These are phyloP conservation scores for Tuber umbilicatum DNA, from an alignment of 495 filamentous ascomycete genomes.

Conservation along the genomic window DNA sequence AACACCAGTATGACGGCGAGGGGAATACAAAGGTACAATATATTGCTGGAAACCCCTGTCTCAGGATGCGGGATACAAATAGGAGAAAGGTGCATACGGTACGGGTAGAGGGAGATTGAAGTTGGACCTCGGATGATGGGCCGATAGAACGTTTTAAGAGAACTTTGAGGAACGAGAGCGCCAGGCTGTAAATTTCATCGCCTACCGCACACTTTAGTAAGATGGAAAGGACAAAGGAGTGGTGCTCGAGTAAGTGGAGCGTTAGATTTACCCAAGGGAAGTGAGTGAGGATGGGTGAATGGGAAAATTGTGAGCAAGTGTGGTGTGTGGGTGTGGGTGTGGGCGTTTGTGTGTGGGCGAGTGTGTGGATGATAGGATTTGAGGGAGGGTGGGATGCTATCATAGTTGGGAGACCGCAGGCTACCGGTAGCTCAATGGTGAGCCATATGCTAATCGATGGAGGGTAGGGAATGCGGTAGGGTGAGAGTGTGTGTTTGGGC, in stretches of 20 bases:
- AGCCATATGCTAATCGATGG: constrained; percentile 1
- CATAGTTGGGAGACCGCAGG: not conserved
- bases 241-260: not conserved
- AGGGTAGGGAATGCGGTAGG: not conserved
- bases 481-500: constrained; percentile 11
- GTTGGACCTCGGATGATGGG: constrained; percentile 19
- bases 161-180: constrained; percentile 7
- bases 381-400: not conserved
- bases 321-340: not conserved
- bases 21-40: constrained; percentile 9
- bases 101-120: constrained; percentile 14
- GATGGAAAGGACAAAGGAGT: not conserved
- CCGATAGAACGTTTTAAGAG: constrained; percentile 12
- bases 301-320: not conserved
- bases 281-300: constrained; percentile 1
- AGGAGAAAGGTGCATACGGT: not conserved
- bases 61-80: constrained; percentile 18
- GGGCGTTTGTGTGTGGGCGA: not conserved
- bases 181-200: constrained; percentile 1
- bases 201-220: not conserved
- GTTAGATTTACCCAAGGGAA: not conserved
- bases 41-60: constrained; percentile 7
- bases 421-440: not conserved
- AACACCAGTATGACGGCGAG: constrained; percentile 28
- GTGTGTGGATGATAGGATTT: not conserved